phyloP scores from a whole-genome alignment of 805 yeast species.

The Maudiozyma serrabonitensis region DNA sequence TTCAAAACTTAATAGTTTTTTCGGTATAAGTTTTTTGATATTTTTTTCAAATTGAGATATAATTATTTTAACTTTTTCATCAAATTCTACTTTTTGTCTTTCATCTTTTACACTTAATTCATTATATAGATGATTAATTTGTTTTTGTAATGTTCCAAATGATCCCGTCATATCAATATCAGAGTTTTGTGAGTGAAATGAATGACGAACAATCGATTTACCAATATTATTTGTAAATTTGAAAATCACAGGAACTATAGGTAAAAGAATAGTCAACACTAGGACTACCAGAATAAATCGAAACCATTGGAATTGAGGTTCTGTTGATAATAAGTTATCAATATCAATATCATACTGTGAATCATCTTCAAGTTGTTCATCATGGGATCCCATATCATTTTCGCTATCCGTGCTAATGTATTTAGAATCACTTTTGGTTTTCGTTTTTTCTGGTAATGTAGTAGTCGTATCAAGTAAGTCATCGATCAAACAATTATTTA shows the following conservation, averaged over 20 bases:
- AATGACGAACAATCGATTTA: background rate
- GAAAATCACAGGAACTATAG: background rate
- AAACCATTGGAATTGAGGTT: conserved; percentile 1
- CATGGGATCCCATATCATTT: conserved; percentile 3
- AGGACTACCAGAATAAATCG: conserved; percentile 4
- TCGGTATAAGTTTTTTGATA: conserved; percentile 22
- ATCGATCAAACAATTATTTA: conserved; percentile 7
- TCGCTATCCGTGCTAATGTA: background rate
- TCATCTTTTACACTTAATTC: conserved; percentile 21
- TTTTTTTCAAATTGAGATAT: conserved; percentile 27
- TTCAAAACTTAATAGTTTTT: conserved; percentile 18
- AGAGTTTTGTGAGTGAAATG: background rate
- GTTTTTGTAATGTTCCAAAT: conserved; percentile 15
- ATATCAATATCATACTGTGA: background rate
- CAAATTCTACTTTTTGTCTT: conserved; percentile 18
- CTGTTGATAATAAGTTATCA: background rate
- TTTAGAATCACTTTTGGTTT: too few species aligned
- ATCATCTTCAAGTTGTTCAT: background rate
- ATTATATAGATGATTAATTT: conserved; percentile 22
- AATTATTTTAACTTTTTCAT: conserved; percentile 21
- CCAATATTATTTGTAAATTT: background rate
- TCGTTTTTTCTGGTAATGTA: too few species aligned
- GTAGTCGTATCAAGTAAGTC: background rate
- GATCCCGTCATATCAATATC: conserved; percentile 3
- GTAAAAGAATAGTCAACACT: conserved; percentile 1